Evolutionary conservation across 768 basidiomycete species (phyloP).

Genomic region (Trametes coccinea): DNA sequence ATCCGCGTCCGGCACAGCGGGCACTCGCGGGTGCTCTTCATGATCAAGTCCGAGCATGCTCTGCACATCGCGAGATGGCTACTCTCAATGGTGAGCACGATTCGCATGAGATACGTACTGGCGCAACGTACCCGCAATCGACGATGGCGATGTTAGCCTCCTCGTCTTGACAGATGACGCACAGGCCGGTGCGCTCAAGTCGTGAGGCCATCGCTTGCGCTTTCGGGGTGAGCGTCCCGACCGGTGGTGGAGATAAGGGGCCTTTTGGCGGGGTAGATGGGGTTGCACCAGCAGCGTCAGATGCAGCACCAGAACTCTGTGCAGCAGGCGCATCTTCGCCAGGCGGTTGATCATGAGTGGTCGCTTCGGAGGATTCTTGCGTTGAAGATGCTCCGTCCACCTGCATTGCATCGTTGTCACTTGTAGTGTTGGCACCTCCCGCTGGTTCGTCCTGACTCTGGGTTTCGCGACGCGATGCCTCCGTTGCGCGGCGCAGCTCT

Average conservation of each 20-base stretch:
- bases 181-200: constrained; percentile 72
- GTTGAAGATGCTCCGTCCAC: too few relatives aligned
- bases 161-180: constrained; percentile 92
- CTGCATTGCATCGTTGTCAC: too few relatives aligned
- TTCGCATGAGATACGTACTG: not conserved
- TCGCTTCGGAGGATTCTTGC: not conserved
- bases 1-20: constrained; percentile 89
- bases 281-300: constrained; percentile 9
- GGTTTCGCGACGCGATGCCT: constrained; percentile 12
- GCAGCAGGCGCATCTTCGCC: not conserved
- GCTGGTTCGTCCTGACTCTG: constrained; percentile 4
- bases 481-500: constrained; percentile 23
- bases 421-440: not conserved
- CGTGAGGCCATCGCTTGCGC: constrained; percentile 40
- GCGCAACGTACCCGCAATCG: constrained; percentile 79
- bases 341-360: not conserved
- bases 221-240: constrained; percentile 38
- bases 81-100: not conserved
- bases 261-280: constrained; percentile 20
- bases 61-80: constrained; percentile 85
- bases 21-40: constrained; percentile 81
- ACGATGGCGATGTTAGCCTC: constrained; percentile 93
- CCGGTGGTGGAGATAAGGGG: constrained; percentile 30
- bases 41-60: constrained; percentile 74
- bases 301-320: not conserved